Conservation (phyloP, 371 early-diverging fungal species). For the Haplosporangium sp. region DNA sequence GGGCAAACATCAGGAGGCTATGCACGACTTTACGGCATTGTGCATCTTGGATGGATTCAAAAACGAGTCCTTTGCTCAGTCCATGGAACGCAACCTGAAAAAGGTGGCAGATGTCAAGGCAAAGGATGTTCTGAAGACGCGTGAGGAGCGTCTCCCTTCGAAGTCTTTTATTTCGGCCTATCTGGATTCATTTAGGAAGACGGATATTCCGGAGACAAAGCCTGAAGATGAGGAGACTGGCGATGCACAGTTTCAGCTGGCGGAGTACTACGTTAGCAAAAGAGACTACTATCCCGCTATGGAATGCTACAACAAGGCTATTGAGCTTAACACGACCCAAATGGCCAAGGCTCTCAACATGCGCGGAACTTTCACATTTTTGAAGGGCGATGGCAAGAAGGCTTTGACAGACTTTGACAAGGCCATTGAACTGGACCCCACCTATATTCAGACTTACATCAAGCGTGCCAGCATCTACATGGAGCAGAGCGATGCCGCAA, state of each 20-base stretch:
- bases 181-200: conserved; percentile 87
- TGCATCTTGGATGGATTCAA: conserved; percentile 95
- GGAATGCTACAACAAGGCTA: conserved; percentile 73
- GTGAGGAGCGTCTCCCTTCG: conserved; percentile 84
- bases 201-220: conserved; percentile 35
- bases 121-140: conserved; percentile 76
- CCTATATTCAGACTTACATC: conserved; percentile 84
- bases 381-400: conserved; percentile 83
- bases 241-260: conserved; percentile 58
- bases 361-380: conserved; percentile 88
- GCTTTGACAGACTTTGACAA: conserved; percentile 83
- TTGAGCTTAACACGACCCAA: conserved; percentile 65
- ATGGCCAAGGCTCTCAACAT: conserved; percentile 81
- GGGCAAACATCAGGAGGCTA: conserved; percentile 75
- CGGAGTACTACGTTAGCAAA: conserved; percentile 55
- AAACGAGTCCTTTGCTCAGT: conserved; percentile 80
- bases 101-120: conserved; percentile 82
- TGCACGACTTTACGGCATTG: conserved; percentile 92
- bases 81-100: conserved; percentile 93
- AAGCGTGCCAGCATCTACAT: conserved; percentile 91
- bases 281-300: conserved; percentile 76
- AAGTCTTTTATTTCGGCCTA: conserved; percentile 91
- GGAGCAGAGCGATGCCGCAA: conserved; percentile 79
- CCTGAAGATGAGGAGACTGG: conserved; percentile 50
- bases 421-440: conserved; percentile 83